Base-by-base conservation (phyloP, 2,329 filamentous ascomycete genomes). In the Fusarium continuum region DNA sequence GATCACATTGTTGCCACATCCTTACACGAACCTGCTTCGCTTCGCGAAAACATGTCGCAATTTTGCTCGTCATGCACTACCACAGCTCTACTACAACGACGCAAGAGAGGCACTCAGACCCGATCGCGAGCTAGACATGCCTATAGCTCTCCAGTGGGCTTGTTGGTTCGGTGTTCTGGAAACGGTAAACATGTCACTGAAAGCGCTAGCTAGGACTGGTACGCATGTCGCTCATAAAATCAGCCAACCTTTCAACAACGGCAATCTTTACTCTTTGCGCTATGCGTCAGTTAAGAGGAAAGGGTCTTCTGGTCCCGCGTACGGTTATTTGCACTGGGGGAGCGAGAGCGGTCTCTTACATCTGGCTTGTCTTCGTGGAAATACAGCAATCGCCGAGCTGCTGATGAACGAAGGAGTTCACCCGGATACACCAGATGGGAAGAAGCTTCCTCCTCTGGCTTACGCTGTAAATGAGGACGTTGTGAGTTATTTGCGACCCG, bases 321-420 rank as follows among this genome's bases (percentile, higher is more conserved):
- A 44, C 40, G 43, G 56, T 8, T 59, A 59, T 20, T n/a, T 65
- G 20, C 46, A 54, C 38, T 65, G 49, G 54, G 53, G 39, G 19
- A 29, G 40, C 4, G 35, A 25, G 11, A 61, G 50, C 8, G 39
- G 47, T 16, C 64, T 67, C 17, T 40, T 67, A 31, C 64, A 67
- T 25, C 19, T 67, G 19, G 40, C 64, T 8, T 67, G 64, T 14
- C 23, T 67, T n/a, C 55, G 60, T 13, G 64, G 64, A 8, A 67
- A 67, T n/a, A 65, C 55, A 11, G 55, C 60, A 2, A 32, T 67
- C 19, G 55, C 28, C 3, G 41, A 54, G 11, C 22, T 65, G 11
- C 40, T 67, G 23, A 41, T 67, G 8, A 31, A 43, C 3, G 54
- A 29, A 0, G 64, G 60, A 6, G 28, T 32, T 20, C 34, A 51